phyloP scores from a whole-genome alignment of 2,329 filamentous ascomycete species.

The Aurifilum marmelostoma region DNA sequence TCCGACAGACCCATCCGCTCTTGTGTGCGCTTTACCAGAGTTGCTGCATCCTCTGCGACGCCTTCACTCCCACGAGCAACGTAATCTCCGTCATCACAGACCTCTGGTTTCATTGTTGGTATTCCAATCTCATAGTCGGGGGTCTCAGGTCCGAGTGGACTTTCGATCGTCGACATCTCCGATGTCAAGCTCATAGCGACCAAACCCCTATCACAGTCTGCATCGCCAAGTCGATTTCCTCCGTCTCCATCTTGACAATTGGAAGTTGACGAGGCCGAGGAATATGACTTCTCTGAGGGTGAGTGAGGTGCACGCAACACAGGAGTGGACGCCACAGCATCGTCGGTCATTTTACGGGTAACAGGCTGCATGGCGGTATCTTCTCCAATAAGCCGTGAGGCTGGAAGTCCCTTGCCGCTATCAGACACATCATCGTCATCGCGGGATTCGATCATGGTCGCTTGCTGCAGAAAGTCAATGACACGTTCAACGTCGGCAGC shows the following conservation, averaged over 20 bases:
- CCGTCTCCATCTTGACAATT: neutral
- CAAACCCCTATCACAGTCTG: neutral
- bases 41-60: neutral
- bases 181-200: neutral
- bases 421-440: no score
- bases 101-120: neutral
- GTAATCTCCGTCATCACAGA: neutral
- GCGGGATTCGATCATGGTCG: constrained; percentile 7
- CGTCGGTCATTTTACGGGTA: neutral
- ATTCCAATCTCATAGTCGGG: neutral
- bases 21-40: neutral
- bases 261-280: neutral
- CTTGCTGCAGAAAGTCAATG: constrained; percentile 19
- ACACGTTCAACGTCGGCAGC: constrained; percentile 17
- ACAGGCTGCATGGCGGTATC: neutral
- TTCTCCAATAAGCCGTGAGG: neutral
- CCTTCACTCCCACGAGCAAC: neutral
- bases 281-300: neutral
- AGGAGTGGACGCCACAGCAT: neutral
- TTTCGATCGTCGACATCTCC: constrained; percentile 11
- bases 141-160: constrained; percentile 4
- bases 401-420: neutral
- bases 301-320: neutral
- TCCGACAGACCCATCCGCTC: neutral
- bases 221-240: neutral